A percentile compares a stretch with the other conserved stretches of the same genome.
Evolutionary conservation across 2,329 filamentous ascomycete species (phyloP).

Genomic region (Fusarium tupiense): DNA sequence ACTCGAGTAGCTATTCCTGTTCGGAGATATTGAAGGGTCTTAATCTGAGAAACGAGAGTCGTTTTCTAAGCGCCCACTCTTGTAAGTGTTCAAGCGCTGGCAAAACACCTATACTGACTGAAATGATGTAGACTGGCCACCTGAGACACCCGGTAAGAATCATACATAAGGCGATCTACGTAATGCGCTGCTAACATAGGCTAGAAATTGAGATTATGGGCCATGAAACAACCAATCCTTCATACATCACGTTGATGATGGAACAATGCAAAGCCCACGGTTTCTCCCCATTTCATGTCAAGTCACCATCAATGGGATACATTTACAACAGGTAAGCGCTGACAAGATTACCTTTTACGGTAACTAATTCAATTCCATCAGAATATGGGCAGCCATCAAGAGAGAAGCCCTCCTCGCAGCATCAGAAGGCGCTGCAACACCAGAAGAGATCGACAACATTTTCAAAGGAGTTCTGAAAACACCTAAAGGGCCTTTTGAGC

Average conservation of each 20-base stretch:
- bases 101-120: background rate
- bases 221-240: conserved; percentile 39
- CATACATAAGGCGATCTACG: fast-evolving
- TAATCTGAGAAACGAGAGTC: conserved; percentile 44
- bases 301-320: conserved; percentile 45
- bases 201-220: conserved; percentile 47
- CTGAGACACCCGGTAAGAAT: conserved; percentile 43
- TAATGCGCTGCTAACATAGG: background rate
- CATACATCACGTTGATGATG: conserved; percentile 38
- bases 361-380: background rate
- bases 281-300: conserved; percentile 46
- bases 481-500: conserved; percentile 45
- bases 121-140: conserved; percentile 43
- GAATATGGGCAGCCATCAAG: conserved; percentile 49
- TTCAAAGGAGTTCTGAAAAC: conserved; percentile 46
- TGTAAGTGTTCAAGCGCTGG: conserved; percentile 43
- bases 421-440: conserved; percentile 44
- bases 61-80: conserved; percentile 56
- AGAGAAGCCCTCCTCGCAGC: conserved; percentile 45
- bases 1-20: conserved; percentile 58
- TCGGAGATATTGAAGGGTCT: conserved; percentile 53
- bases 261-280: conserved; percentile 41
- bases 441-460: conserved; percentile 46
- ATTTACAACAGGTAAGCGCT: conserved; percentile 44
- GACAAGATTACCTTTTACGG: fast-evolving